These are phyloP conservation scores for Penicillium digitatum DNA, from an alignment of 2,329 filamentous ascomycete genomes.

Conservation along the genomic window DNA sequence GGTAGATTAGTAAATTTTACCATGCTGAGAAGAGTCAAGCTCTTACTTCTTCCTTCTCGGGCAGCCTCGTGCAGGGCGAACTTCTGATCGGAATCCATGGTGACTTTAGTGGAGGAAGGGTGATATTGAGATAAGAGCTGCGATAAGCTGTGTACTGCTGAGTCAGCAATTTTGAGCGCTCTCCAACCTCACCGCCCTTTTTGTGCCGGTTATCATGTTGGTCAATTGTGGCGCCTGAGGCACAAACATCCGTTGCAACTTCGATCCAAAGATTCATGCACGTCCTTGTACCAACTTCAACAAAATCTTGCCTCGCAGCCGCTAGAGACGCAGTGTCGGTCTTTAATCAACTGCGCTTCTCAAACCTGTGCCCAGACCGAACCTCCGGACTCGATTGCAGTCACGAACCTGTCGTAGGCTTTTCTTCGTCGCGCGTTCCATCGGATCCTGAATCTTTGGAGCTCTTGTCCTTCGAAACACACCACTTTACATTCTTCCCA, in stretches of 20 bases:
- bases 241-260: slow-evolving; percentile 7
- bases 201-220: background rate
- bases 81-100: slow-evolving; percentile 47
- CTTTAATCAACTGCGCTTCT: background rate
- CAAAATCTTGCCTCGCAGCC: background rate
- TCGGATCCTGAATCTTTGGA: slow-evolving; percentile 1
- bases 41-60: slow-evolving; percentile 75
- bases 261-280: slow-evolving; percentile 14
- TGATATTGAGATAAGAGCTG: slow-evolving; percentile 24
- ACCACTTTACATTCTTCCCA: background rate
- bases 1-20: slow-evolving; percentile 22
- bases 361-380: background rate
- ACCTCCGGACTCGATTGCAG: background rate
- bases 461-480: background rate
- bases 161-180: slow-evolving; percentile 11
- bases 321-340: background rate
- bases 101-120: slow-evolving; percentile 12
- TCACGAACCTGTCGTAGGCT: slow-evolving; percentile 10
- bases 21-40: slow-evolving; percentile 19
- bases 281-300: slow-evolving; percentile 1
- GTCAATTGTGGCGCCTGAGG: slow-evolving; percentile 19
- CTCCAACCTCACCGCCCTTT: background rate
- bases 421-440: slow-evolving; percentile 22
- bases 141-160: slow-evolving; percentile 15
- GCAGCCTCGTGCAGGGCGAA: slow-evolving; percentile 85